Percentiles rank a stretch among this genome's conserved stretches.
phyloP scores from a whole-genome alignment of 345 rosid species.

The Raphanus raphanistrum region DNA sequence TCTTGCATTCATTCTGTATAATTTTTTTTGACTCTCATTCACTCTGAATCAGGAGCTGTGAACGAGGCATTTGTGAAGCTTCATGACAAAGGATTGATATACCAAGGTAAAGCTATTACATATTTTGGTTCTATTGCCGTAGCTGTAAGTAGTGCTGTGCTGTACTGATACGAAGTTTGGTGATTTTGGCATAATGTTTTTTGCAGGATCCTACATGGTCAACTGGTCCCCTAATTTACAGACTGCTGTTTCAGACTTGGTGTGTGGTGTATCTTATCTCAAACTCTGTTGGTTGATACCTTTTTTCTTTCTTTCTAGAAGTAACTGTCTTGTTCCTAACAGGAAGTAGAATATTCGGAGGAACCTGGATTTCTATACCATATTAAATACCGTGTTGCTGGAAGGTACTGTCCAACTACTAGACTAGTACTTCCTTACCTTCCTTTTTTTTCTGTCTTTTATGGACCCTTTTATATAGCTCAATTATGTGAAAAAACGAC shows the following conservation, averaged over 20 bases:
- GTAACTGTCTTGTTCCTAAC: constrained; percentile 29
- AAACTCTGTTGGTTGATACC: constrained; percentile 3
- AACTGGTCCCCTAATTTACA: constrained; percentile 99
- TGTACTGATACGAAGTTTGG: constrained; percentile 13
- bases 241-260: constrained; percentile 99
- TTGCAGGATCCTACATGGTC: constrained; percentile 92
- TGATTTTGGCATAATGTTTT: constrained; percentile 23
- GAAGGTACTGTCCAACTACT: constrained; percentile 54
- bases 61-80: constrained; percentile 89
- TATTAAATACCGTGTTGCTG: constrained; percentile 96
- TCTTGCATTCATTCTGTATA: constrained; percentile 14
- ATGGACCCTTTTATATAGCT: neutral
- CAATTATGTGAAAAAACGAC: neutral
- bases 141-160: neutral
- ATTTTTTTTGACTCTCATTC: constrained; percentile 6
- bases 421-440: neutral
- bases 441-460: neutral
- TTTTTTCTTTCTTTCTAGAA: constrained; percentile 14
- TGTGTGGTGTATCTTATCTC: constrained; percentile 49
- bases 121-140: neutral
- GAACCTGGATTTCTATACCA: constrained; percentile 81
- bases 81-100: constrained; percentile 91
- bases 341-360: constrained; percentile 99
- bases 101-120: constrained; percentile 59
- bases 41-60: constrained; percentile 66